Evolutionary conservation across 306 rosid species (phyloP), one percentile per base, ranked within the genome.

Genomic region (Purshia tridentata): DNA sequence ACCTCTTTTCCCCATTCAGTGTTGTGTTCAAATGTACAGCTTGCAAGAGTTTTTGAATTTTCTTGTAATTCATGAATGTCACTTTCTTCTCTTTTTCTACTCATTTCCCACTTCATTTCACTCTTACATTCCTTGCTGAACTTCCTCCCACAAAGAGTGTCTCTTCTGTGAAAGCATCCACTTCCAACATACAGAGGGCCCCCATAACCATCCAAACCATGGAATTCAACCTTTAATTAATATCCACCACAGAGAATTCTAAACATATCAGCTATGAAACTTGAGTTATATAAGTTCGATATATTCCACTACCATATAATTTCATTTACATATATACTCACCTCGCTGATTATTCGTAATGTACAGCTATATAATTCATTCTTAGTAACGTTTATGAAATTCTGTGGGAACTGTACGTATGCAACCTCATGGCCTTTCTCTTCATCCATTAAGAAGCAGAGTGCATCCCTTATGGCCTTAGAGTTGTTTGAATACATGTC

Each of bases 1-100:
- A 87, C 98, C 89, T 89, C 86, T 67, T 81, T 88, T 63, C 97
- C 98, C 98, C 97, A 93, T 23, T 41, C 73, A 6, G 97, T 87
- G 80, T 93, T 89, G 66, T 88, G 72, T 64, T 93, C 97, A 61
- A 61, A 87, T 39, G 88, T 64, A 78, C 84, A 89, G 53, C 85
- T 86, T 74, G 94, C 94, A 19, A 91, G 89, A 67, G 51, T 54
- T 78, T 80, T 89, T n/a, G 89, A 69, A 64, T 66, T 73, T 76
- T 82, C 81, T 86, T 87, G 88, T 35, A 83, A 58, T 80, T 83
- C 80, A 2, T 35, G 62, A 52, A 78, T 62, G 52, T 47, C 69
- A 60, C 19, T 67, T 76, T 85, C 69, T 22, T 6, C 68, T n/a
- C 58, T 52, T 15, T 62, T 76, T 8, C 76, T 16, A 19, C 65